Evolutionary conservation across 139 green algal species (phyloP).

Genomic region (Diplosphaera chodatii): DNA sequence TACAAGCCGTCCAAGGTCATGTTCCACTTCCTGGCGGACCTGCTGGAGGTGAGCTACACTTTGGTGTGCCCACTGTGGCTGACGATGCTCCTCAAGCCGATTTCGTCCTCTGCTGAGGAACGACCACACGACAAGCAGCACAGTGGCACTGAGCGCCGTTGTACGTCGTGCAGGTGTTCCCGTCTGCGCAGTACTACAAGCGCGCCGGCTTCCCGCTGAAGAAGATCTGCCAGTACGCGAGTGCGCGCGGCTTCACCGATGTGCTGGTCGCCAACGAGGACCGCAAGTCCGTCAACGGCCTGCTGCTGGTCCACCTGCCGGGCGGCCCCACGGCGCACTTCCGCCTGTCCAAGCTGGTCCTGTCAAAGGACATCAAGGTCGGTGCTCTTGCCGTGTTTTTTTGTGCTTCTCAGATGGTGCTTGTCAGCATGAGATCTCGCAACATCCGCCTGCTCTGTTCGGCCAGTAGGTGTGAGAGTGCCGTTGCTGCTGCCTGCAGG

Average conservation of each 20-base stretch:
- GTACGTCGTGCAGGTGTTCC: constrained; percentile 60
- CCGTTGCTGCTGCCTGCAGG: constrained; percentile 14
- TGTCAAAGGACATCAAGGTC: constrained; percentile 80
- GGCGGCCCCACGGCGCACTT: constrained; percentile 84
- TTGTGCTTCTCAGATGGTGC: no score
- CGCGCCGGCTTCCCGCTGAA: constrained; percentile 76
- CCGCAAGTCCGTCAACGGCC: constrained; percentile 74
- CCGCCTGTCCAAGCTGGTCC: constrained; percentile 68
- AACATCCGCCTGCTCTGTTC: no score
- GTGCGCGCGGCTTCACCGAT: constrained; percentile 71
- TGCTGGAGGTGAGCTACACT: constrained; percentile 64
- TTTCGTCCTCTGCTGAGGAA: no score
- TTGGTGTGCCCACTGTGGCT: no score
- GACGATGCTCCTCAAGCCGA: no score
- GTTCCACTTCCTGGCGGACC: constrained; percentile 80
- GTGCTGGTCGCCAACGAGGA: constrained; percentile 91
- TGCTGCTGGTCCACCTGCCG: constrained; percentile 86
- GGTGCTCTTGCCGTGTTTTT: background rate
- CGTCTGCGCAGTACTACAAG: constrained; percentile 81
- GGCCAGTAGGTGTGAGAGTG: no score
- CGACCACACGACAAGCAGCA: no score
- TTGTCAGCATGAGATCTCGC: no score
- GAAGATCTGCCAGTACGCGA: constrained; percentile 83
- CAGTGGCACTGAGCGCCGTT: no score
- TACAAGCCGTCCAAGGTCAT: constrained; percentile 74